Evolutionary conservation across 495 filamentous ascomycete genomes (phyloP).

Genomic region (Geopyxis carbonaria): DNA sequence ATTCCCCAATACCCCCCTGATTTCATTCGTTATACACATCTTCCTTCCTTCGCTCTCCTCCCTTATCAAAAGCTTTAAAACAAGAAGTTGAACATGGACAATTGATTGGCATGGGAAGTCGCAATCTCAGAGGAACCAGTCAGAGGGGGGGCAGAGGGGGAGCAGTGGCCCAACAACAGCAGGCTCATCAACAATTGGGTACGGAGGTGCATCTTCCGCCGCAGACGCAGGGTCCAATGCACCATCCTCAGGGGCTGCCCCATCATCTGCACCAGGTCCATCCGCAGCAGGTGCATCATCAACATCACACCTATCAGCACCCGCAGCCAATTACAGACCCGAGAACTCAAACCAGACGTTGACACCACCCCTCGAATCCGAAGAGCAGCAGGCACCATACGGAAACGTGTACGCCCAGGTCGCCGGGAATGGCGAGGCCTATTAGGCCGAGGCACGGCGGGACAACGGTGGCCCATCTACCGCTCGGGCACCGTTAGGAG

Average conservation of each 20-base stretch:
- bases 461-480: no score
- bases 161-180: conserved; percentile 19
- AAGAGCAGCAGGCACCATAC: conserved; percentile 23
- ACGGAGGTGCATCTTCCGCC: conserved; percentile 1
- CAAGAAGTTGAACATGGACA: conserved; percentile 27
- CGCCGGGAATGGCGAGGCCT: conserved; percentile 22
- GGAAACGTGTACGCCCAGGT: conserved; percentile 22
- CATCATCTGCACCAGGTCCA: conserved; percentile 17
- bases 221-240: not conserved
- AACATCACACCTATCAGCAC: conserved; percentile 10
- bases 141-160: conserved; percentile 26
- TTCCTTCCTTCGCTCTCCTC: conserved; percentile 16
- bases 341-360: conserved; percentile 26
- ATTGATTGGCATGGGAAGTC: conserved; percentile 28
- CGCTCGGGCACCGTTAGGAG: not conserved
- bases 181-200: conserved; percentile 10
- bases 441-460: no score
- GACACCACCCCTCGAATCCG: conserved; percentile 25
- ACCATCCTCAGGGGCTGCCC: conserved; percentile 3
- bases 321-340: conserved; percentile 22
- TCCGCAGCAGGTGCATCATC: conserved; percentile 1
- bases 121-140: conserved; percentile 28
- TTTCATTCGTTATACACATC: conserved; percentile 5
- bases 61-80: conserved; percentile 19
- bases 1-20: conserved; percentile 3